Percentiles rank a stretch among this genome's conserved stretches.
Evolutionary conservation across 257 asterid species (phyloP).

Genomic region (Jaltomata sinuosa): DNA sequence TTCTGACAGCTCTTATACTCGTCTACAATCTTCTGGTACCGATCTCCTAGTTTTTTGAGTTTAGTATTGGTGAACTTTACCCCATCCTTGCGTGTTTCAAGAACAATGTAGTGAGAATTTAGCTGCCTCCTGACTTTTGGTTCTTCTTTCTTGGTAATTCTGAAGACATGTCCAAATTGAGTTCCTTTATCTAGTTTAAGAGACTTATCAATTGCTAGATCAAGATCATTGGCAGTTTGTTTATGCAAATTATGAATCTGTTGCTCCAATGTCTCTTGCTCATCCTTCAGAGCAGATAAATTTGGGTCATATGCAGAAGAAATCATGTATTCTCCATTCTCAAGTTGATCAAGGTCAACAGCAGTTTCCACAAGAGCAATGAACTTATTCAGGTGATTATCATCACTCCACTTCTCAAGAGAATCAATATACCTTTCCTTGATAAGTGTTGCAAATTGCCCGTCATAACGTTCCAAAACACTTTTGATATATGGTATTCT

Average conservation of each 20-base stretch:
- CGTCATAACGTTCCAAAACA: slow-evolving; percentile 62
- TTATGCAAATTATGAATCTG: slow-evolving; percentile 72
- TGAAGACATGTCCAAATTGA: slow-evolving; percentile 84
- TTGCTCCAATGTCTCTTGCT: slow-evolving; percentile 68
- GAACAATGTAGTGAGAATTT: slow-evolving; percentile 75
- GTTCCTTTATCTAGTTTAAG: slow-evolving; percentile 86
- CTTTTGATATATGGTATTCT: slow-evolving; percentile 76
- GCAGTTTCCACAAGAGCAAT: slow-evolving; percentile 93
- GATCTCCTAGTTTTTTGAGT: slow-evolving; percentile 78
- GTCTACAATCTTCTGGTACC: slow-evolving; percentile 77
- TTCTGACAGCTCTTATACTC: slow-evolving; percentile 87
- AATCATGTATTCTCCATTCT: slow-evolving; percentile 95
- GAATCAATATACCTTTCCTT: slow-evolving; percentile 67
- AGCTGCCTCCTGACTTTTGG: slow-evolving; percentile 92
- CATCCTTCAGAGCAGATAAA: slow-evolving; percentile 47
- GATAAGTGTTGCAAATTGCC: slow-evolving; percentile 62
- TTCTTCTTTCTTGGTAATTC: slow-evolving; percentile 98
- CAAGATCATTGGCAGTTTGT: slow-evolving; percentile 76
- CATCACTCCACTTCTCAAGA: slow-evolving; percentile 66
- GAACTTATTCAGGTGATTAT: slow-evolving; percentile 76
- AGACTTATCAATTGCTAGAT: slow-evolving; percentile 68
- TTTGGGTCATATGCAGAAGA: slow-evolving; percentile 76
- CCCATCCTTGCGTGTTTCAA: slow-evolving; percentile 98
- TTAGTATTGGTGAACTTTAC: slow-evolving; percentile 86
- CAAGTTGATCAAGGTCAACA: slow-evolving; percentile 96